Conservation (phyloP, 441 rosid species). For the Dalechampia spathulata region DNA sequence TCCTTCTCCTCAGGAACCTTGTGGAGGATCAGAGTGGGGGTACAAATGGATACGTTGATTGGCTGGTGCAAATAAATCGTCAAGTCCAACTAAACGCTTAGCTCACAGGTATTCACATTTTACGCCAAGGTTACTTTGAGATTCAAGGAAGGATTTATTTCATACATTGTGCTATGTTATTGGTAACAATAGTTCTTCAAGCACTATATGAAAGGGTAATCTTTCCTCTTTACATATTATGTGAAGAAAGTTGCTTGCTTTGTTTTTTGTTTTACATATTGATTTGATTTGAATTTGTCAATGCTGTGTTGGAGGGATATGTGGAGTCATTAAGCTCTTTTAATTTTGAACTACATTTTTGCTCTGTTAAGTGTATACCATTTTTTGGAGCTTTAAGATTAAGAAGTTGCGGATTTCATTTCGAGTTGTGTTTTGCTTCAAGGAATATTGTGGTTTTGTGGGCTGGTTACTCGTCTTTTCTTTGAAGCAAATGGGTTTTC, state of each 20-base stretch:
- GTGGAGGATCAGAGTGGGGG: slow-evolving; percentile 82
- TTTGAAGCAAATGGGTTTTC: neutral
- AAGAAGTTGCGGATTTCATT: neutral
- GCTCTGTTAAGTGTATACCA: neutral
- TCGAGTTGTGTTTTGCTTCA: neutral
- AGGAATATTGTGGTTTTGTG: neutral
- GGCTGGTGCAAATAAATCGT: slow-evolving; percentile 77
- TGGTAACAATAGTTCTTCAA: neutral
- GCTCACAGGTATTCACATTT: slow-evolving; percentile 32
- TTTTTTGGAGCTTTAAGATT: too few species aligned
- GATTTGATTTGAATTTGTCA: too few species aligned
- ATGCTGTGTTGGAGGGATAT: neutral
- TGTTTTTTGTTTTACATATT: neutral
- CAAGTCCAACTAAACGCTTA: slow-evolving; percentile 76
- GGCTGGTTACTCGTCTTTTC: neutral
- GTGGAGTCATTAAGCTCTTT: neutral
- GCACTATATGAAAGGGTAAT: too few species aligned
- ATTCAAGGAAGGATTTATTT: too few species aligned
- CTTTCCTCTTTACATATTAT: neutral
- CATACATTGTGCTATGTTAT: neutral
- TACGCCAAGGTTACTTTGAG: neutral
- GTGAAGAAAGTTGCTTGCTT: neutral
- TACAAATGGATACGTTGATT: slow-evolving; percentile 65
- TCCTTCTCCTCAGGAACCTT: slow-evolving; percentile 71
- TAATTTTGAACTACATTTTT: neutral